These are phyloP conservation scores for Geotrichum carabidarum DNA, from an alignment of 1,139 yeast species.

Conservation along the genomic window DNA sequence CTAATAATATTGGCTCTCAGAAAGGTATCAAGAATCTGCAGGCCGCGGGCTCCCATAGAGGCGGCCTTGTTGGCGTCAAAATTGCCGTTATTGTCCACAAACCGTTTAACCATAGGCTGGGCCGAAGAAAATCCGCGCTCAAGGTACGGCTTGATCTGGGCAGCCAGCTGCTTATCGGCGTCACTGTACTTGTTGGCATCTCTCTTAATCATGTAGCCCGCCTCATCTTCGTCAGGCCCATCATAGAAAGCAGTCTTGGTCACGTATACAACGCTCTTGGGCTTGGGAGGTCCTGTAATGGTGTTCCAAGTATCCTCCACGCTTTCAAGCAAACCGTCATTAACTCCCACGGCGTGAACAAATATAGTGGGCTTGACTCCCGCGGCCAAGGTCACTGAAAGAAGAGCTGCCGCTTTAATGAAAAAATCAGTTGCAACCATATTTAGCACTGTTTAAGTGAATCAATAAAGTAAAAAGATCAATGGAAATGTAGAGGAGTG, in stretches of 20 bases:
- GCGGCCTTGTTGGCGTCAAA: constrained; percentile 12
- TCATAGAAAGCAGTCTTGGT: constrained; percentile 9
- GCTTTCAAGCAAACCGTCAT: background rate
- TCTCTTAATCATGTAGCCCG: background rate
- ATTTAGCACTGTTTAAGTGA: background rate
- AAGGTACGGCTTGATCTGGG: constrained; percentile 7
- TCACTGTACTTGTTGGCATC: background rate
- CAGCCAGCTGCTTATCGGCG: constrained; percentile 9
- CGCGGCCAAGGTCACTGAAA: background rate
- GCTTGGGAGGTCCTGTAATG: constrained; percentile 3
- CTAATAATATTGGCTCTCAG: too few species aligned
- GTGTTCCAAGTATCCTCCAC: constrained; percentile 7
- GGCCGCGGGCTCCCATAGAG: background rate
- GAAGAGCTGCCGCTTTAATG: constrained; percentile 4
- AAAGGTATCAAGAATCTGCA: constrained; percentile 1
- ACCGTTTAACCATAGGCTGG: background rate
- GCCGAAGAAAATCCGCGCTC: background rate
- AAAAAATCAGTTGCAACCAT: constrained; percentile 8
- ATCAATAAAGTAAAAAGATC: background rate
- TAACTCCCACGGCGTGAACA: constrained; percentile 6
- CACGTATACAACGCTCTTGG: constrained; percentile 8
- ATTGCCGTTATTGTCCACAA: constrained; percentile 9
- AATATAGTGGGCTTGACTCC: background rate
- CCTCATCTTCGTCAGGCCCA: background rate
- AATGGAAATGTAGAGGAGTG: too few species aligned